Evolutionary conservation across 2,329 filamentous ascomycete species (phyloP).

Genomic region (Hypoxylon sp.): DNA sequence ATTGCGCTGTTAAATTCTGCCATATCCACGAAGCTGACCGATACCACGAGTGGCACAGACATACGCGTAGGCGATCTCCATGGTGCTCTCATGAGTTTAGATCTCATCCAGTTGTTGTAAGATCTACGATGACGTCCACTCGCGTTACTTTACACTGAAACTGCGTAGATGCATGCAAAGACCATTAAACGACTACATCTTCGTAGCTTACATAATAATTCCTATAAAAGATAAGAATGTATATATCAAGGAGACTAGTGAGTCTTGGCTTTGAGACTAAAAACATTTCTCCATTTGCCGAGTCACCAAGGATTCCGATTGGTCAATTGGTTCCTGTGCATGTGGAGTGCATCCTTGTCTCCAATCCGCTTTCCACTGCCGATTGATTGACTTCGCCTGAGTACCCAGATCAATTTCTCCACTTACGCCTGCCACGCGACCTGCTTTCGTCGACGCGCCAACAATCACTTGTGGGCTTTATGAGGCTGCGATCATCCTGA

Average conservation of each 20-base stretch:
- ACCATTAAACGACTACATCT: neutral
- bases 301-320: conserved; percentile 26
- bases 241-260: neutral
- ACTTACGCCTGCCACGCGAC: conserved; percentile 41
- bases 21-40: too few relatives aligned
- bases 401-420: conserved; percentile 30
- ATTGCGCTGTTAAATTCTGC: too few relatives aligned
- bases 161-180: neutral
- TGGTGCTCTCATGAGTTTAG: too few relatives aligned
- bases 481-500: conserved; percentile 2
- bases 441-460: conserved; percentile 34
- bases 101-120: neutral
- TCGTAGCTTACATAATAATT: neutral
- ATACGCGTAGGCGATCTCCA: too few relatives aligned
- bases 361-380: conserved; percentile 5
- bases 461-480: conserved; percentile 17
- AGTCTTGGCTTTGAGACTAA: conserved; percentile 12
- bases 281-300: conserved; percentile 1
- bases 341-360: conserved; percentile 27
- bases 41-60: too few relatives aligned
- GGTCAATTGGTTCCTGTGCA: conserved; percentile 25
- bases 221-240: neutral
- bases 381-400: neutral
- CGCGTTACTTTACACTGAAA: neutral
- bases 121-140: neutral